Base-by-base conservation (phyloP, 1,284 basidiomycete species). In the Cutaneotrichosporon sp. region DNA sequence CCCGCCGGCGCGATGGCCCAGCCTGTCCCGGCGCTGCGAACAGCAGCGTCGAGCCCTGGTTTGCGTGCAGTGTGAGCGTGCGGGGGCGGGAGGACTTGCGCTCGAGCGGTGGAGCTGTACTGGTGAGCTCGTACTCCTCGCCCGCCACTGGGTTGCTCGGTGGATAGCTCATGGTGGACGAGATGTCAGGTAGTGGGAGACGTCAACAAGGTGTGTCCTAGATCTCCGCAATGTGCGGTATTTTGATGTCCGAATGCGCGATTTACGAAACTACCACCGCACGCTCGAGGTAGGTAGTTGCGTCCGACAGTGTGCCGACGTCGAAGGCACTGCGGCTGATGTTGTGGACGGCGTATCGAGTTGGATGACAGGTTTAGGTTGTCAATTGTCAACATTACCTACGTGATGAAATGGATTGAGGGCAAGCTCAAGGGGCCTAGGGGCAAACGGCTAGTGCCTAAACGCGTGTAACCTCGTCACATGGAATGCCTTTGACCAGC, bases 91-190 rank as follows among this genome's bases (percentile, higher is more conserved):
- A 56, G 30, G 52, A 31, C 13, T 59, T 60, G 10, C 58, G 58
- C n/a, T 50, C 61, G 22, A 61, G 30, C 18, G 51, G 22, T 9
- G 34, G 34, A 13, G 34, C 34, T 32, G 26, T 13, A 61, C 56
- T 34, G 11, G 38, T 61, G 40, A 77, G 70, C 65, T 76, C 76
- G 62, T 70, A 77, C 55, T 74, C 74, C 49, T 76, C 76, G 7
- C 63, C 75, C 30, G 70, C 61, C 31, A 65, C n/a, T 10, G 62
- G 58, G 36, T 56, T 40, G 18, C 63, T 60, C 53, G 71, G 69
- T 4, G 68, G 69, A 40, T 72, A 68, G 8, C 66, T 61, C 13
- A 56, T 56, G 11, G 36, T 56, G 11, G 53, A 22, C 36, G 22
- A 40, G 53, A 13, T 10, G 22, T 26, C 49, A 51, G 22, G 22